phyloP scores from a whole-genome alignment of 768 basidiomycete genomes.

The Hygrophoropsis aurantiaca region DNA sequence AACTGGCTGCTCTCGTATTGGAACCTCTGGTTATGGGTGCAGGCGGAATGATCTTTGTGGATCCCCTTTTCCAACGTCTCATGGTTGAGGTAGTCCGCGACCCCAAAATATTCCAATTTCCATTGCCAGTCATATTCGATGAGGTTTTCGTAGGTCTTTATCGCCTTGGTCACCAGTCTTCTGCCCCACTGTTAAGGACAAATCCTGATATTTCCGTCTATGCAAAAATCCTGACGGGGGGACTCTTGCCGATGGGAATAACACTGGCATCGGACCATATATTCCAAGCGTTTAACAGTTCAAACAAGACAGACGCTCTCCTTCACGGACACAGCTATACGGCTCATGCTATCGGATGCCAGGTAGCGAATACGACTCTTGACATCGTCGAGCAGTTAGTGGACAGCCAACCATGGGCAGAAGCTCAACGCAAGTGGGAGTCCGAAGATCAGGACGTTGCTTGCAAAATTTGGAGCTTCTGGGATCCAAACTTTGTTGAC shows the following conservation, averaged over 20 bases:
- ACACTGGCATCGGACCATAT: constrained; percentile 82
- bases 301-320: constrained; percentile 79
- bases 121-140: constrained; percentile 90
- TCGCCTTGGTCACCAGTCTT: constrained; percentile 74
- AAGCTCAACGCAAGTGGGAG: constrained; percentile 61
- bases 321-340: constrained; percentile 97
- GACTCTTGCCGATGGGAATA: constrained; percentile 80
- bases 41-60: constrained; percentile 96
- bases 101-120: constrained; percentile 35
- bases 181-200: constrained; percentile 63
- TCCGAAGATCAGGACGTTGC: constrained; percentile 9
- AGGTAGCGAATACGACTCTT: constrained; percentile 83
- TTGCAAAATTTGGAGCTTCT: constrained; percentile 76
- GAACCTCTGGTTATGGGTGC: constrained; percentile 95
- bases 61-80: constrained; percentile 92
- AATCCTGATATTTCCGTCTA: constrained; percentile 88
- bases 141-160: constrained; percentile 96
- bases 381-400: constrained; percentile 55
- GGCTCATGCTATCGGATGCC: constrained; percentile 90
- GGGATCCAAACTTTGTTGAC: constrained; percentile 73
- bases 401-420: constrained; percentile 54
- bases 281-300: constrained; percentile 76
- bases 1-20: constrained; percentile 75
- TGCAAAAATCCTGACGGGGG: constrained; percentile 93
- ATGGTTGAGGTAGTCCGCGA: constrained; percentile 79